phyloP scores from a whole-genome alignment of 768 basidiomycete species.

The Phlebiopsis flavidoalba region DNA sequence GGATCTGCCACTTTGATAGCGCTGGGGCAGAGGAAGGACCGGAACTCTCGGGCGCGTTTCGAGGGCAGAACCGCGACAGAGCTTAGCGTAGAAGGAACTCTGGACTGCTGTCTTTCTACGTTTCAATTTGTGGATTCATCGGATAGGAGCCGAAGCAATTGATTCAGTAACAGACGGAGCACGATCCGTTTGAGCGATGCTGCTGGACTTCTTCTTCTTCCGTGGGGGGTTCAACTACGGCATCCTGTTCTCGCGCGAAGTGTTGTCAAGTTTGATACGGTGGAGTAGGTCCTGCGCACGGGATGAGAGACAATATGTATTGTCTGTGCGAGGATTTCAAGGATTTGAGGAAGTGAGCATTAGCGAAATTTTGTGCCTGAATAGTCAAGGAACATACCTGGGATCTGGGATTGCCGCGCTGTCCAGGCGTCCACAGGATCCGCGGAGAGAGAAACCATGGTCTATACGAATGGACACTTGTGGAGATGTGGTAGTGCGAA shows the following conservation, averaged over 20 bases:
- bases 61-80: not conserved
- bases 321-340: not conserved
- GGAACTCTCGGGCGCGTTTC: not conserved
- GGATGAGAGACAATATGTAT: not conserved
- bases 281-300: constrained; percentile 1
- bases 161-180: not conserved
- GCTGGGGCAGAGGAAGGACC: not conserved
- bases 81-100: not conserved
- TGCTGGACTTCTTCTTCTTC: not conserved
- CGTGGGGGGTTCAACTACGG: not conserved
- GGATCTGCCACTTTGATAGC: not conserved
- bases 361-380: not conserved
- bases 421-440: not conserved
- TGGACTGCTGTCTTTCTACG: constrained; percentile 20
- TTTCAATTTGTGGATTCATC: constrained; percentile 19
- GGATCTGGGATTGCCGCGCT: not conserved
- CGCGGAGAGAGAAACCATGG: too few species aligned
- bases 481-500: constrained; percentile 17
- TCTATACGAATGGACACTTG: not conserved
- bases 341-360: not conserved
- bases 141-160: too few species aligned
- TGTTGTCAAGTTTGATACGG: not conserved
- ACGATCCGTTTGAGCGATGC: not conserved
- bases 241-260: not conserved
- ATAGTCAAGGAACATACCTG: not conserved